Percentiles rank a stretch among this genome's conserved stretches.
phyloP scores from a whole-genome alignment of 495 filamentous ascomycete genomes.

The Chaetomium fimeti region DNA sequence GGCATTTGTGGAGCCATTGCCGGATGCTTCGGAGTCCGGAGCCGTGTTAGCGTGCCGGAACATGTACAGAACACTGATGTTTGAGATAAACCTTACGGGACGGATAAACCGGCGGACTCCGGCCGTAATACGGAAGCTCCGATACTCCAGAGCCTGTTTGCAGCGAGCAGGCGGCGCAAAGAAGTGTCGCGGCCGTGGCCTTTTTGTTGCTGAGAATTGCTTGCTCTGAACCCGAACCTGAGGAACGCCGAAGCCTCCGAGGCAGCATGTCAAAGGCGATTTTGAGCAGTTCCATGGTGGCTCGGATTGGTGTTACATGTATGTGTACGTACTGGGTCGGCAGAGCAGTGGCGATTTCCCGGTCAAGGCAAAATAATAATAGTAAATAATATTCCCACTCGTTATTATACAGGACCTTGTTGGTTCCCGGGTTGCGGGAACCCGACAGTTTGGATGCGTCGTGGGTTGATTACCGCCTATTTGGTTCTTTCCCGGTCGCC shows the following conservation, averaged over 20 bases:
- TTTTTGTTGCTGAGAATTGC: conserved; percentile 23
- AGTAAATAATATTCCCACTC: too few species aligned
- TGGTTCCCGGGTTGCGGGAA: neutral
- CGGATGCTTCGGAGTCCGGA: conserved; percentile 37
- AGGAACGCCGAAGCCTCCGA: neutral
- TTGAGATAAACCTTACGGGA: conserved; percentile 38
- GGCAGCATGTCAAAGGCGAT: conserved; percentile 12
- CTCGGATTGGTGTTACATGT: too few species aligned
- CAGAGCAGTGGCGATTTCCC: neutral
- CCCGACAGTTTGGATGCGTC: neutral
- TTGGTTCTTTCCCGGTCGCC: conserved; percentile 1
- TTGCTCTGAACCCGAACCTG: conserved; percentile 14
- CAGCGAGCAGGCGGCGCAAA: conserved; percentile 23
- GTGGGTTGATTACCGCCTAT: neutral
- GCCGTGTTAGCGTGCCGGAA: conserved; percentile 25
- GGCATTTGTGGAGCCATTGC: conserved; percentile 46
- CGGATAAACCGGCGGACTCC: conserved; percentile 52
- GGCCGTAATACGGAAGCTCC: conserved; percentile 37
- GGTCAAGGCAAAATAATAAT: neutral
- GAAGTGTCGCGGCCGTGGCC: conserved; percentile 23
- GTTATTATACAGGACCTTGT: neutral
- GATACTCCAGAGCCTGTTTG: conserved; percentile 13
- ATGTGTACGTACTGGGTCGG: neutral
- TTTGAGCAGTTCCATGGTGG: conserved; percentile 22
- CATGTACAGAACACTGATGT: neutral